phyloP scores from a whole-genome alignment of 768 basidiomycete genomes.

The Leccinellum luteum region DNA sequence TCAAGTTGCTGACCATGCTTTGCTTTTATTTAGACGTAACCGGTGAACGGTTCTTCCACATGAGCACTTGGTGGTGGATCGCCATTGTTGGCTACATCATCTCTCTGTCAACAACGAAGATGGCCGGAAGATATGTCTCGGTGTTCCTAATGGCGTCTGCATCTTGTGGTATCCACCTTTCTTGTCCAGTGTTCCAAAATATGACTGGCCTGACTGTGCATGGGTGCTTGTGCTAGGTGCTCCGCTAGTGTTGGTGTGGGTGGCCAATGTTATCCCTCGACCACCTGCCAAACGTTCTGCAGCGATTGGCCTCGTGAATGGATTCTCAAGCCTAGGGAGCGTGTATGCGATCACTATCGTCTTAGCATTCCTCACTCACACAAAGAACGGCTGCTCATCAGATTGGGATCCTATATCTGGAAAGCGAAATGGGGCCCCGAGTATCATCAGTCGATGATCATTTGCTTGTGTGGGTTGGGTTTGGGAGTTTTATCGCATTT shows the following conservation, averaged over 20 bases:
- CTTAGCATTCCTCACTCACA: too few species aligned
- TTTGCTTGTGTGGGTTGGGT: too few species aligned
- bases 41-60: constrained; percentile 66
- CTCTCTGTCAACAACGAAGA: constrained; percentile 49
- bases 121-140: constrained; percentile 54
- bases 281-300: too few species aligned
- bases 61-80: constrained; percentile 55
- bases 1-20: background rate
- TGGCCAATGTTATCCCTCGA: too few species aligned
- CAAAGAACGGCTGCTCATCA: too few species aligned
- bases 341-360: too few species aligned
- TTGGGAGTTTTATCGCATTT: too few species aligned
- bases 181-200: background rate
- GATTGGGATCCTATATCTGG: too few species aligned
- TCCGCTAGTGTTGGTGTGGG: constrained; percentile 21
- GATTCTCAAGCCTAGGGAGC: too few species aligned
- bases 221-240: constrained; percentile 28
- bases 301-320: too few species aligned
- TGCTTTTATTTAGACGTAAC: constrained; percentile 46
- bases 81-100: constrained; percentile 62
- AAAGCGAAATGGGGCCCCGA: too few species aligned
- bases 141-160: constrained; percentile 64
- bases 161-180: constrained; percentile 36
- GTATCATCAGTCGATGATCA: too few species aligned
- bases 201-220: background rate